These are phyloP conservation scores for Halophytophthora batemanensis DNA, from an alignment of 352 stramenopile genomes.

Conservation along the genomic window DNA sequence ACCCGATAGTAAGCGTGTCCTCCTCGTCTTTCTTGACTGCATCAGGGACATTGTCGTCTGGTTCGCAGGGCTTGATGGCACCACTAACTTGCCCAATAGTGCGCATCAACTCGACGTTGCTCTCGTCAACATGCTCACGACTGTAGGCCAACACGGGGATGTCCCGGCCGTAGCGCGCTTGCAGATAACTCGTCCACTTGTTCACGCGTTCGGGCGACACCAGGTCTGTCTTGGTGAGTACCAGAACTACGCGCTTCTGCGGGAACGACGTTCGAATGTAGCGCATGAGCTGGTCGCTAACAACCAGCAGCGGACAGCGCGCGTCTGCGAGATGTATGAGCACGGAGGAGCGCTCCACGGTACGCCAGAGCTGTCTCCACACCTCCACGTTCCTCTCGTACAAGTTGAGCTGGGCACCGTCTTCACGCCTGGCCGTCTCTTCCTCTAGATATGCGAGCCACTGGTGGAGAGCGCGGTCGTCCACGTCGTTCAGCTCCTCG, in stretches of 20 bases:
- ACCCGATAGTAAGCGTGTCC: slow-evolving; percentile 89
- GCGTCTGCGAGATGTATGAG: slow-evolving; percentile 75
- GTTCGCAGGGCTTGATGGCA: slow-evolving; percentile 19
- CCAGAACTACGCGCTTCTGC: slow-evolving; percentile 93
- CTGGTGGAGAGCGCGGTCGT: slow-evolving; percentile 49
- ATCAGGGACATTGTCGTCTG: background rate
- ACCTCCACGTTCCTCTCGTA: slow-evolving; percentile 83
- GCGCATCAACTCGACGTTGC: slow-evolving; percentile 41
- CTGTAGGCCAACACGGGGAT: slow-evolving; percentile 80
- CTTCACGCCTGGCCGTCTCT: slow-evolving; percentile 9
- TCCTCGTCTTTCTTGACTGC: slow-evolving; percentile 89
- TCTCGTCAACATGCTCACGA: slow-evolving; percentile 53
- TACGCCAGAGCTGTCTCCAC: slow-evolving; percentile 80
- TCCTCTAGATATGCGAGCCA: slow-evolving; percentile 51
- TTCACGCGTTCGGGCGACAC: slow-evolving; percentile 81
- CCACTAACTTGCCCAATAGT: slow-evolving; percentile 36
- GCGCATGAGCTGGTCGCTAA: slow-evolving; percentile 65
- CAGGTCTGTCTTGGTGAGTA: slow-evolving; percentile 99
- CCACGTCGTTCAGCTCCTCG: slow-evolving; percentile 52
- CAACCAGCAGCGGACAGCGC: slow-evolving; percentile 66
- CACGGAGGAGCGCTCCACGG: slow-evolving; percentile 72
- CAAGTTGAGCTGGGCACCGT: slow-evolving; percentile 43
- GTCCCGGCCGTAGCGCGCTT: slow-evolving; percentile 78
- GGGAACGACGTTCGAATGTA: slow-evolving; percentile 39
- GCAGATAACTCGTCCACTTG: slow-evolving; percentile 92